Evolutionary conservation across 805 yeast species (phyloP).

Genomic region (Lipomyces mesembrius): DNA sequence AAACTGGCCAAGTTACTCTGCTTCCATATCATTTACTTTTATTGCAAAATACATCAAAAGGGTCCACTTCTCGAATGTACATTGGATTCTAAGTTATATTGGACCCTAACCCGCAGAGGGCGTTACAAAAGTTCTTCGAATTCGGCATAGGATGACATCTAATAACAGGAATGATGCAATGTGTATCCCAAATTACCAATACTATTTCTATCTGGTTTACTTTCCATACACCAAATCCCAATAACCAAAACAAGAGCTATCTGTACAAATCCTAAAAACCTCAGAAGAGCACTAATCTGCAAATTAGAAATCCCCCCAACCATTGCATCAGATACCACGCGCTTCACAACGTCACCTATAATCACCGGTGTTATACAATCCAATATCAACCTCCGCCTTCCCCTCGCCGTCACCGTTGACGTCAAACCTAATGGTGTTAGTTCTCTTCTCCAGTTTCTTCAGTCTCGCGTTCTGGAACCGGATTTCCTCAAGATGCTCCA

Average conservation of each 20-base stretch:
- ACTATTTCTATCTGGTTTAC: neutral
- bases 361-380: slow-evolving; percentile 63
- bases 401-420: slow-evolving; percentile 60
- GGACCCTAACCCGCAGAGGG: neutral
- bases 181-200: neutral
- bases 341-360: slow-evolving; percentile 41
- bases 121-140: too few relatives aligned
- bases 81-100: too few relatives aligned
- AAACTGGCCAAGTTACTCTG: too few relatives aligned
- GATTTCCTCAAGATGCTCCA: slow-evolving; percentile 78
- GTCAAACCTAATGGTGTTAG: slow-evolving; percentile 40
- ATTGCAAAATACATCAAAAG: too few relatives aligned
- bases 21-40: too few relatives aligned
- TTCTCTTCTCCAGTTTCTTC: slow-evolving; percentile 51
- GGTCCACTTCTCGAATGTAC: too few relatives aligned
- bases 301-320: neutral
- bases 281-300: too few relatives aligned
- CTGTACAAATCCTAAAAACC: neutral
- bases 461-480: slow-evolving; percentile 65
- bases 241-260: neutral
- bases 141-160: too few relatives aligned
- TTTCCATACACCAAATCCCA: slow-evolving; percentile 1
- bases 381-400: slow-evolving; percentile 78
- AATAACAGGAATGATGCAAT: neutral
- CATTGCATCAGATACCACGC: neutral